phyloP scores from a whole-genome alignment of 148 eudicot species.

The Fagopyrum esculentum region DNA sequence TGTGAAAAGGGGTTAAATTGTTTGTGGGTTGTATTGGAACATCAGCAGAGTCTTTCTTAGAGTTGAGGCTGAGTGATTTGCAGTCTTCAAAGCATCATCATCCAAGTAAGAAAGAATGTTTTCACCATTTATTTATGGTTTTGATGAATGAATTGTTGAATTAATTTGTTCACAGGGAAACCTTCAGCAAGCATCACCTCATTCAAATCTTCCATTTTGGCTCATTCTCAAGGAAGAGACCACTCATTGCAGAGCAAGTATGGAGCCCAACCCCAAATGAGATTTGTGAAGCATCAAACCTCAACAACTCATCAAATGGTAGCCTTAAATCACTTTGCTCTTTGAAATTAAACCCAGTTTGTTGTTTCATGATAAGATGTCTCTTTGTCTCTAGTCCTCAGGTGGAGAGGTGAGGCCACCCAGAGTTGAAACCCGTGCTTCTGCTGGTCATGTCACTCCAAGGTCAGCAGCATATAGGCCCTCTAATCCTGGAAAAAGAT shows the following conservation, averaged over 20 bases:
- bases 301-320: background rate
- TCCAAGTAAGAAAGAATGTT: background rate
- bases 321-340: background rate
- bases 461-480: background rate
- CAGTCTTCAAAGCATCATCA: background rate
- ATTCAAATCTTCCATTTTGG: background rate
- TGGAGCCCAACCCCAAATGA: background rate
- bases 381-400: background rate
- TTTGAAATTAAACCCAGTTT: too few relatives aligned
- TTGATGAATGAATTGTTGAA: background rate
- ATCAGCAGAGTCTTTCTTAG: background rate
- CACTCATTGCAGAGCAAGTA: background rate
- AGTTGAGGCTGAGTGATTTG: background rate
- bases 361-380: too few relatives aligned
- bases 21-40: background rate
- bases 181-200: background rate
- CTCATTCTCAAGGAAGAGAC: background rate
- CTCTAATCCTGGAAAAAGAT: conserved; percentile 7
- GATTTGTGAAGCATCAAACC: background rate
- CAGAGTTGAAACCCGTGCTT: background rate
- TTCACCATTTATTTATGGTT: background rate
- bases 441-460: background rate
- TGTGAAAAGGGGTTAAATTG: background rate
- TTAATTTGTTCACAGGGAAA: background rate
- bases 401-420: background rate